Evolutionary conservation across 2,329 filamentous ascomycete species (phyloP), one percentile per base, ranked within the genome.

Genomic region (Penicillium polonicum): DNA sequence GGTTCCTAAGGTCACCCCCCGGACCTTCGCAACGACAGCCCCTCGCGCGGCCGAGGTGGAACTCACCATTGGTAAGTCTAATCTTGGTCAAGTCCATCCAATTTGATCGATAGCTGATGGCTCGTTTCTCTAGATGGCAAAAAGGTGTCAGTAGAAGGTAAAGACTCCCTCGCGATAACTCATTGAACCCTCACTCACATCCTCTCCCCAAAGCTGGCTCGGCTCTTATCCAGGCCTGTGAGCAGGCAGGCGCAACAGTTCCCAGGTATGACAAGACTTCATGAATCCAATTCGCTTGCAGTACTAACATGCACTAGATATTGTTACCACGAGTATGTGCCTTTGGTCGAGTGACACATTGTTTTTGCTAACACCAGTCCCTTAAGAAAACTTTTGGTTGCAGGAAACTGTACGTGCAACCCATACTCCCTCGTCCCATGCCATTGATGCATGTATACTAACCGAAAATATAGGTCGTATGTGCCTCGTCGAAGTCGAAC

Each of bases 401-500:
- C 94, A 72, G 94, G 94, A 79, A 99, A 97, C 80, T 99, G 94
- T 80, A 69, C 45, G 74, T 65, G 19, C 36, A 51, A 52, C 33
- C 13, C 21, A 21, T 6, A 23, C 4, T 41, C 7, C 39, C 6
- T 23, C 13, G 36, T 29, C 33, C 9, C 15, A 33, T 3, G 13
- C 19, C 13, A 36, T 29, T 17, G 17, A 43, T 21, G n/a, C 13
- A 13, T 17, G 55, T 35, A 51, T 52, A 33, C 12, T 60, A 58
- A 60, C 61, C 52, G 42, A 60, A 38, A 50, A 15, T 49, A 35
- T 54, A 79, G 76, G 76, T 79, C 92, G 94, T 82, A 99, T 99
- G 94, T 99, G 94, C 80, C 82, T 99, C 73, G 94, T 99, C 73
- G 94, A 99, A 82, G 94, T 99, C 67, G 94, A 97, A 81, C 87